Conservation (phyloP, 2,329 filamentous ascomycete genomes). For the Apiospora hydei region DNA sequence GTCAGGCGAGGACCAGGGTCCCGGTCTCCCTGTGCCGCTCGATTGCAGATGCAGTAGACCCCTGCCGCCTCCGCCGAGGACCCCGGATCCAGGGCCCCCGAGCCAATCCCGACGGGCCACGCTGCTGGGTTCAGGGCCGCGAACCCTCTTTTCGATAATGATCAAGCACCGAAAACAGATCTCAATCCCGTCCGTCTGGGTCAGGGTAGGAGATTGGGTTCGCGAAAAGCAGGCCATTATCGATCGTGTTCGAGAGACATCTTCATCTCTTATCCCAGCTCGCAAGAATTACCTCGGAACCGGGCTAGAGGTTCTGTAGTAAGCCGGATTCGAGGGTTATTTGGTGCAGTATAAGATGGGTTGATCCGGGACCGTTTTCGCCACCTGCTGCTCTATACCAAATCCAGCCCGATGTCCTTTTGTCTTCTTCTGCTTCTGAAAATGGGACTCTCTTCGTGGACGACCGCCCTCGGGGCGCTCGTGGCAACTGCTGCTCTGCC, state of each 20-base stretch:
- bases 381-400: not conserved
- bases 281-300: not conserved
- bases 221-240: not conserved
- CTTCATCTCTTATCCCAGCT: not conserved
- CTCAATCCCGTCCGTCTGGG: not conserved
- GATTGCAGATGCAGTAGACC: not conserved
- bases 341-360: not conserved
- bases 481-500: slow-evolving; percentile 7
- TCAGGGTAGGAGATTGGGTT: not conserved
- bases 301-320: not conserved
- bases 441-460: slow-evolving; percentile 2
- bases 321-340: not conserved
- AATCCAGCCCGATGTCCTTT: too few species aligned
- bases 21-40: not conserved
- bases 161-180: not conserved
- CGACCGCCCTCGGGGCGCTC: not conserved
- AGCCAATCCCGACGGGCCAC: not conserved
- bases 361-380: not conserved
- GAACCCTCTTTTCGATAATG: not conserved
- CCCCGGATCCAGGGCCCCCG: not conserved
- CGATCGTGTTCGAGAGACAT: not conserved
- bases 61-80: not conserved
- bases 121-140: not conserved
- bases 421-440: not conserved
- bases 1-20: not conserved